Evolutionary conservation across 2,329 filamentous ascomycete genomes (phyloP), one percentile per base, ranked within the genome.

Genomic region (Macrophomina phaseolina): DNA sequence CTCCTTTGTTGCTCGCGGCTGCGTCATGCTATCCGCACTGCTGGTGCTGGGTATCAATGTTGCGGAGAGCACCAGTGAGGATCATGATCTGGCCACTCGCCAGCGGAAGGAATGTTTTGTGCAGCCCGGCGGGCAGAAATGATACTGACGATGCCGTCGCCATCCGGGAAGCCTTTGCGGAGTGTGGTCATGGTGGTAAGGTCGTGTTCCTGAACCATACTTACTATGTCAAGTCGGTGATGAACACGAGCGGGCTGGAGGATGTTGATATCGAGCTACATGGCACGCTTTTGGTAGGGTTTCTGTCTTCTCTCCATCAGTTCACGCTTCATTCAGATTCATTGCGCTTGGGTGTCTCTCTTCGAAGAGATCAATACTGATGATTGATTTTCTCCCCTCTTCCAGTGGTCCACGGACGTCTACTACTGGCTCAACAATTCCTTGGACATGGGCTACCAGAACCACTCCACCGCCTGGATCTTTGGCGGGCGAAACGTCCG

Each of bases 391-490:
- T 23, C 23, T 23, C 23, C 2, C 23, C 23, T 23, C 32, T 36
- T 30, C 51, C n/a, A 67, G 68, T 81, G 78, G 79, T 70, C 73
- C 40, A 77, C 75, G 0, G 70, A 81, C 60, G 81, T 86, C 8
- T 68, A 76, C 6, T 87, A 86, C 73, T 87, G 85, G 85, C 79
- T 84, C 0, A 78, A 78, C 9, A 77, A 84, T 45, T 84, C 83
- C 5, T 78, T 86, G 68, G 78, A 81, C 0, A 78, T 87, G 7
- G 83, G 81, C 4, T 87, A 84, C 71, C 85, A 87, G 72, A 86
- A 87, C 68, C 84, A 86, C 68, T 83, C 81, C 14, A 84, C 83
- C 0, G 85, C 83, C 0, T 87, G 83, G 82, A 75, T 83, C 63
- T 81, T 87, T 68, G 61, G 61, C 23, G 61, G 61, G 4, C 34